Evolutionary conservation across 495 filamentous ascomycete species (phyloP), one percentile per base, ranked within the genome.

Genomic region (Usnea hakonensis): DNA sequence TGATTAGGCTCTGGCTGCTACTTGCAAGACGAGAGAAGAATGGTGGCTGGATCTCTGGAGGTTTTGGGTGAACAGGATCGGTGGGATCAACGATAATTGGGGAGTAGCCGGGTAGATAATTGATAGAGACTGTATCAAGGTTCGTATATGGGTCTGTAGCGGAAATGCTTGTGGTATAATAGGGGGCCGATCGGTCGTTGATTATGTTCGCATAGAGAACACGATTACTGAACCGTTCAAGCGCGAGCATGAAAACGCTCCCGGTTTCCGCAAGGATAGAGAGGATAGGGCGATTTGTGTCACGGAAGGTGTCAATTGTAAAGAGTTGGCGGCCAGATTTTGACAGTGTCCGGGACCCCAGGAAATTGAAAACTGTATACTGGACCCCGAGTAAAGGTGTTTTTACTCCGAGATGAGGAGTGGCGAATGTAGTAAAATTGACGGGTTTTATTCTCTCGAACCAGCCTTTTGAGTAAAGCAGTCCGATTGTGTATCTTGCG

Each of bases 371-470:
- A 8, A 92, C 69, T 55, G 85, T 75, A 61, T 83, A 85, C 52
- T 78, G 74, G 70, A 79, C 81, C 11, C 91, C 91, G 40, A 80
- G 77, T 5, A 87, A 74, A 1, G 93, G 91, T 13, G 87, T 85
- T 48, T 90, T 80, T 10, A 93, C 90, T 23, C 93, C 93, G 0
- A 97, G 82, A 74, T 97, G 92, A 23, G 94, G 93, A 19, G 86
- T 85, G 30, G 89, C 93, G 73, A 97, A 97, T 2, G 91, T 95
- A 4, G 89, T 90, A 71, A 97, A 97, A 75, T 96, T 96, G 72
- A 95, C 81, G 21, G 94, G 91, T 69, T 90, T 77, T 21, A 97
- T 74, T 59, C 81, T 80, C 38, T 94, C 86, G 52, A 97, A 84
- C 65, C 85, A 84, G 14, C 90, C 90, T 62, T 86, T 87, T 43